Evolutionary conservation across 2,329 filamentous ascomycete species (phyloP), one percentile per base, ranked within the genome.

Genomic region (Neopestalotiopsis sp.): DNA sequence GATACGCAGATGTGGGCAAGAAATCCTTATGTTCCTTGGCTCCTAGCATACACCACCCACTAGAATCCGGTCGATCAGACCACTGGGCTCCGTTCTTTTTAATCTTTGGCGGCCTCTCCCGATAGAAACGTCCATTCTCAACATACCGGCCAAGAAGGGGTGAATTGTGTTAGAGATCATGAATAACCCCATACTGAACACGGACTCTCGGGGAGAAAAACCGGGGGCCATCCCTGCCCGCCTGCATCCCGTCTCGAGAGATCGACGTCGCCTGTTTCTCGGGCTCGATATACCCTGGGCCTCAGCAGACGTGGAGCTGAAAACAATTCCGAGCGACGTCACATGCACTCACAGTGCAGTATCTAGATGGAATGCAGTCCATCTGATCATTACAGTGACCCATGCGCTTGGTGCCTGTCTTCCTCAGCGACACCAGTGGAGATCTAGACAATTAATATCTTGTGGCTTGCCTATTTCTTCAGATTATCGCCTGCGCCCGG

Each of bases 391-490:
- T 64, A 17, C 17, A 49, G 61, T 20, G 63, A 58, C 63, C 42
- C 32, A 58, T 66, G 49, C 32, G 42, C 42, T 45, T 28, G 38
- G 38, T 34, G 24, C 57, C 30, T 30, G 12, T 52, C 13, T n/a
- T n/a, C 14, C 34, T 40, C 34, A 63, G 14, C 34, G 12, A 49
- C 40, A 24, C 12, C 17, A 40, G 42, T n/a, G 24, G 42, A 49
- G 30, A 34, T 52, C 62, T 45, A 65, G 40, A 13, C 62, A 32
- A 66, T 56, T 13, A 6, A 38, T 38, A 56, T 66, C 28, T 66
- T 66, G 63, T 66, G 63, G 63, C 63, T 66, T 66, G 63, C 61
- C 45, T 7, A 34, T 24, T 34, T 66, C 28, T 32, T 34, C n/a
- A 66, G 49, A 66, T 66, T 66, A 66, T 58, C 34, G 45, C 24